Evolutionary conservation across 495 filamentous ascomycete genomes (phyloP).

Genomic region (Podospora comata): DNA sequence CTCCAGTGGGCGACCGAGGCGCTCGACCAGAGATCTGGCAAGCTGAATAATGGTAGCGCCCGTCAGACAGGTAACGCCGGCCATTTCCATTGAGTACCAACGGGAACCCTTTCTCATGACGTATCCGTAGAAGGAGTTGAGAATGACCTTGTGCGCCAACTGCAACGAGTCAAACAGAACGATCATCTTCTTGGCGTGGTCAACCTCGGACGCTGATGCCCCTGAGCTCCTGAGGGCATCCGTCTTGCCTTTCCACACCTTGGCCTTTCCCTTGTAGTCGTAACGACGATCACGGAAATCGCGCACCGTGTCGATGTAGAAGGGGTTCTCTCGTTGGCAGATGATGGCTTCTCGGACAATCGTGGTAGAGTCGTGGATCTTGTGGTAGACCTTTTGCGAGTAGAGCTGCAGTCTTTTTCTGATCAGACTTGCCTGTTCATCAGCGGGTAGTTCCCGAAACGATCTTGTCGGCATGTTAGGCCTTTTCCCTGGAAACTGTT

Average conservation of each 20-base stretch:
- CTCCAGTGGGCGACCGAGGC: constrained; percentile 89
- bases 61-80: constrained; percentile 95
- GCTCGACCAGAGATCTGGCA: constrained; percentile 89
- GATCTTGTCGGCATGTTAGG: constrained; percentile 66
- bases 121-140: constrained; percentile 99
- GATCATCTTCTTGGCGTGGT: constrained; percentile 98
- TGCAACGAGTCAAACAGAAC: constrained; percentile 94
- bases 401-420: constrained; percentile 90
- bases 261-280: constrained; percentile 97
- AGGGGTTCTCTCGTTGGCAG: constrained; percentile 96
- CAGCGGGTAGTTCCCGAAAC: constrained; percentile 75
- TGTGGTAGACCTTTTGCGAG: constrained; percentile 99
- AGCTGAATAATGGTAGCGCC: constrained; percentile 97
- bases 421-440: constrained; percentile 77
- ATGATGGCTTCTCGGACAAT: constrained; percentile 96
- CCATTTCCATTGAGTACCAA: constrained; percentile 99
- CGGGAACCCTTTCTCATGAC: constrained; percentile 98
- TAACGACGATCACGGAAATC: constrained; percentile 94
- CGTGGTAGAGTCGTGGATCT: constrained; percentile 92
- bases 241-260: constrained; percentile 96
- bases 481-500: constrained; percentile 75
- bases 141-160: constrained; percentile 96
- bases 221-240: constrained; percentile 79
- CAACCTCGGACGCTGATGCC: constrained; percentile 71
- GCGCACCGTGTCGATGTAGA: constrained; percentile 95